A percentile compares a stretch with the other conserved stretches of the same genome.
Evolutionary conservation across 2,329 filamentous ascomycete genomes (phyloP).

Genomic region (Penicillium rolfsii): DNA sequence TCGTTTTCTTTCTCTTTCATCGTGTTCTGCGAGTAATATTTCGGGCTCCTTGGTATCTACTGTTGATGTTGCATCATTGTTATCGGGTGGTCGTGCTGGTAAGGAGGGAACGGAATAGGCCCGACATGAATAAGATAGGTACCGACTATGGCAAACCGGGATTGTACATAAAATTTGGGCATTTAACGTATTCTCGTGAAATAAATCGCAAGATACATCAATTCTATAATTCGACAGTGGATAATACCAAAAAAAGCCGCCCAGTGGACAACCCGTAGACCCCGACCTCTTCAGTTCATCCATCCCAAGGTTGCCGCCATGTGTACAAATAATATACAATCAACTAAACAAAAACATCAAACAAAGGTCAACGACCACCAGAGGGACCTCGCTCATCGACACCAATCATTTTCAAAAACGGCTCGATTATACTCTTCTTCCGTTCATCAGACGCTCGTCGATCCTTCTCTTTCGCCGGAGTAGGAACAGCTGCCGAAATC

Average conservation of each 20-base stretch:
- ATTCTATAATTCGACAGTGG: background rate
- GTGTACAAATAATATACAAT: background rate
- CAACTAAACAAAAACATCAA: background rate
- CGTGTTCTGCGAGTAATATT: background rate
- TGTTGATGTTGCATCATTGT: background rate
- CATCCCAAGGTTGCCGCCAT: background rate
- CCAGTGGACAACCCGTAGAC: background rate
- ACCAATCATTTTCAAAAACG: slow-evolving; percentile 61
- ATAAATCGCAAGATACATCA: background rate
- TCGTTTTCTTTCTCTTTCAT: background rate
- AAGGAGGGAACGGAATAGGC: background rate
- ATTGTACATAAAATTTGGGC: background rate
- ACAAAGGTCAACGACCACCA: slow-evolving; percentile 27
- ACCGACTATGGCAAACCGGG: background rate
- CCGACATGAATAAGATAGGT: background rate
- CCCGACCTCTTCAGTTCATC: background rate
- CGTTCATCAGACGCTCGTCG: slow-evolving; percentile 64
- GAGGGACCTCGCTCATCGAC: slow-evolving; percentile 42
- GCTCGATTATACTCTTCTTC: slow-evolving; percentile 68
- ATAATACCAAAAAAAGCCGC: background rate
- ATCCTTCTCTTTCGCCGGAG: slow-evolving; percentile 59
- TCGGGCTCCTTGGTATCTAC: background rate
- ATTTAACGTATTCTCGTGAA: background rate
- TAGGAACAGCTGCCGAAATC: slow-evolving; percentile 55
- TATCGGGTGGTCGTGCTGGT: no score